These are phyloP conservation scores for Termitomyces bulborhizus DNA, from an alignment of 768 basidiomycete species.

Conservation along the genomic window DNA sequence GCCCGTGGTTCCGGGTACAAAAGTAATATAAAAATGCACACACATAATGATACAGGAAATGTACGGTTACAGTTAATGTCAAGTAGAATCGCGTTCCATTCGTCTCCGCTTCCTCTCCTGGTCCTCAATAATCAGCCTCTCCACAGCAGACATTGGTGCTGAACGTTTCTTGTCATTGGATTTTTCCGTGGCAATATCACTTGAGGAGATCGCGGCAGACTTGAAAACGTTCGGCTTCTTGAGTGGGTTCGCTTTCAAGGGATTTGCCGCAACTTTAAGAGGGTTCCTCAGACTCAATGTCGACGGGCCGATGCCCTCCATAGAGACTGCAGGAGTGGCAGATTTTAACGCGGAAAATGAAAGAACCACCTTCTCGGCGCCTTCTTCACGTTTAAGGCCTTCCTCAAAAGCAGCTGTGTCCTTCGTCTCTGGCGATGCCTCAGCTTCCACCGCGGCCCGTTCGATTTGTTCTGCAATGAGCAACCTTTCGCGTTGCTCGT, in stretches of 20 bases:
- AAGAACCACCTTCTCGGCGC: slow-evolving; percentile 66
- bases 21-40: too few species aligned
- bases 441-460: slow-evolving; percentile 56
- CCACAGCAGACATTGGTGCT: slow-evolving; percentile 73
- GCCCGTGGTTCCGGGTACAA: too few species aligned
- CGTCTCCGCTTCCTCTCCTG: slow-evolving; percentile 82
- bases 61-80: background rate
- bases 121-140: slow-evolving; percentile 83
- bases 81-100: slow-evolving; percentile 51
- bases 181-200: slow-evolving; percentile 26
- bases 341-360: slow-evolving; percentile 57
- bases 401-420: slow-evolving; percentile 40
- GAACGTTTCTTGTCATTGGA: slow-evolving; percentile 55
- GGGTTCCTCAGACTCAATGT: slow-evolving; percentile 52
- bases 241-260: slow-evolving; percentile 60
- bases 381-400: slow-evolving; percentile 69
- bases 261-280: slow-evolving; percentile 52
- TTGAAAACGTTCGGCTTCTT: slow-evolving; percentile 78
- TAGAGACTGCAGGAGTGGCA: slow-evolving; percentile 19
- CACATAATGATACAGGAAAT: background rate
- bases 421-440: slow-evolving; percentile 26
- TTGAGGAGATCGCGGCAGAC: slow-evolving; percentile 28
- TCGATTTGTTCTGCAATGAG: slow-evolving; percentile 93
- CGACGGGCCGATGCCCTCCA: slow-evolving; percentile 26
- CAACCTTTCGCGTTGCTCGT: slow-evolving; percentile 89